Conservation (phyloP, 768 basidiomycete species). For the Chalciporus chontae region DNA sequence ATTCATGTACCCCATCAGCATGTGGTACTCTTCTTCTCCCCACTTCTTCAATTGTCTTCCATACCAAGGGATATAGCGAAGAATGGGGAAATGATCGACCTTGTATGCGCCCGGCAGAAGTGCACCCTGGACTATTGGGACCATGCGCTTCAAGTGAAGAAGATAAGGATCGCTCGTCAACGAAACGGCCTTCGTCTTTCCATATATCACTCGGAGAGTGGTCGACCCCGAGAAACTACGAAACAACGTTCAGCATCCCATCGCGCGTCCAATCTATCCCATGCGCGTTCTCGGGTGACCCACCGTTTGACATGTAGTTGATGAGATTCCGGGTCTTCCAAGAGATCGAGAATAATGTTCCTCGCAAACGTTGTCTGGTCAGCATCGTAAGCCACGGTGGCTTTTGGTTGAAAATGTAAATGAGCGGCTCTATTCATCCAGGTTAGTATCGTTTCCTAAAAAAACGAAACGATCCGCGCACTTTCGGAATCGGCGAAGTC, state of each 20-base stretch:
- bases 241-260: neutral
- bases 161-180: constrained; percentile 19
- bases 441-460: neutral
- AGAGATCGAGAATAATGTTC: constrained; percentile 19
- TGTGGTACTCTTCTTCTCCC: constrained; percentile 47
- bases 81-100: constrained; percentile 34
- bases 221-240: constrained; percentile 27
- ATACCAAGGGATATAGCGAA: constrained; percentile 58
- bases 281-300: neutral
- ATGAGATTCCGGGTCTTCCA: constrained; percentile 22
- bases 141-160: constrained; percentile 26
- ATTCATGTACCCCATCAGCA: constrained; percentile 47
- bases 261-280: neutral
- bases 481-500: constrained; percentile 57
- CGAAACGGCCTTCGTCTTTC: constrained; percentile 19
- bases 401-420: constrained; percentile 49
- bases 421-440: constrained; percentile 43
- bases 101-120: constrained; percentile 31
- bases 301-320: constrained; percentile 22
- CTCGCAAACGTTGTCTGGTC: constrained; percentile 40
- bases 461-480: constrained; percentile 8
- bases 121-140: constrained; percentile 28
- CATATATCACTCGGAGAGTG: constrained; percentile 27
- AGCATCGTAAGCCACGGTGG: constrained; percentile 41
- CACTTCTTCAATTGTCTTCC: constrained; percentile 50